A percentile compares a stretch with the other conserved stretches of the same genome.
Conservation (phyloP, 176 grass and related monocot genomes). For the Oryza longistaminata region DNA sequence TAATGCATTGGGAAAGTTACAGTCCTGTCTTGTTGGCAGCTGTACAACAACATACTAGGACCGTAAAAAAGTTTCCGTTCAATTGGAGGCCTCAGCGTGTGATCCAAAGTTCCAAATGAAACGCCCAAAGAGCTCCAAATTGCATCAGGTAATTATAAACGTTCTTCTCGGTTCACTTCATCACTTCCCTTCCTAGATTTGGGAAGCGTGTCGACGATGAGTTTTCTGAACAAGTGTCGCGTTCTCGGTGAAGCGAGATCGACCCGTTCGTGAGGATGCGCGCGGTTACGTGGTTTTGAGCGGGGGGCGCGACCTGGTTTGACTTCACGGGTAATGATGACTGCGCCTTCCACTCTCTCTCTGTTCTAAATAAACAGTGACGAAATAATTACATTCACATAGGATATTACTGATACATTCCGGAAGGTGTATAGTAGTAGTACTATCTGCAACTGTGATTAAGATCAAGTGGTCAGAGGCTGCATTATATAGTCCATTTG, state of each 20-base stretch:
- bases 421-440: neutral
- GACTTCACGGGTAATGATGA: slow-evolving; percentile 16
- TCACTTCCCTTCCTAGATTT: neutral
- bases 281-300: neutral
- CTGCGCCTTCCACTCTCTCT: neutral
- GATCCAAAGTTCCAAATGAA: neutral
- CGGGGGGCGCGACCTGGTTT: slow-evolving; percentile 34
- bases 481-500: neutral
- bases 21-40: neutral
- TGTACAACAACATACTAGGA: neutral
- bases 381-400: neutral
- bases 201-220: neutral
- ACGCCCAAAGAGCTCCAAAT: neutral
- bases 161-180: neutral
- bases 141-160: neutral
- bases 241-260: slow-evolving; percentile 17
- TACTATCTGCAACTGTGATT: neutral
- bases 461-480: neutral
- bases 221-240: neutral
- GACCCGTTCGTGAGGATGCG: slow-evolving; percentile 25
- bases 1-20: neutral
- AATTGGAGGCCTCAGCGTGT: neutral
- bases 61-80: slow-evolving; percentile 22
- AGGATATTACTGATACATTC: neutral
- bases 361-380: too few relatives aligned